Evolutionary conservation across 2,329 filamentous ascomycete genomes (phyloP).

Genomic region (Botryotinia convoluta): DNA sequence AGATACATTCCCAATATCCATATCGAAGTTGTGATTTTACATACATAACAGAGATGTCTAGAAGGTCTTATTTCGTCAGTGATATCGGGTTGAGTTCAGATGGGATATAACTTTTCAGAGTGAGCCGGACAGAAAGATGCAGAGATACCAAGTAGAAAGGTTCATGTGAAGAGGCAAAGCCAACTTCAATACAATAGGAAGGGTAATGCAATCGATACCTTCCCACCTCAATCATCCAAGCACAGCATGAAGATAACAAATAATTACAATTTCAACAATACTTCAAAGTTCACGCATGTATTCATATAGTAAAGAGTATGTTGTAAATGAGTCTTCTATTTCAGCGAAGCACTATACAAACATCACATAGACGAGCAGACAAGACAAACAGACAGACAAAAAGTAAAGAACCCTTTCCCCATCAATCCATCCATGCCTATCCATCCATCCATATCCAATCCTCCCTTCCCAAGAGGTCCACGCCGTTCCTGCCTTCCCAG

Average conservation of each 20-base stretch:
- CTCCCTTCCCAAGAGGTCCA: not conserved
- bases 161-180: not conserved
- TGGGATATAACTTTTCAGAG: not conserved
- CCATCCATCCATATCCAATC: not conserved
- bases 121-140: not conserved
- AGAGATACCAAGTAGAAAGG: not conserved
- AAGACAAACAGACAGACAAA: not conserved
- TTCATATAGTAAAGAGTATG: too few relatives aligned
- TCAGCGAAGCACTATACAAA: slow-evolving; percentile 1
- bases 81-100: not conserved
- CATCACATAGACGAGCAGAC: not conserved
- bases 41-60: not conserved
- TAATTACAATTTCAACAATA: not conserved
- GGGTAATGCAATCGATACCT: not conserved
- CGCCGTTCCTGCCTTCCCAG: not conserved
- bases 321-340: not conserved
- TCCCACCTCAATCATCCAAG: fast-evolving
- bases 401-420: not conserved
- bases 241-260: not conserved
- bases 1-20: not conserved
- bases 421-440: not conserved
- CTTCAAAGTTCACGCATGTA: not conserved
- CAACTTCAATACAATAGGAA: not conserved
- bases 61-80: not conserved
- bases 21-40: not conserved